These are phyloP conservation scores for Rhodotorula babjevae DNA, from an alignment of 768 basidiomycete genomes.

Conservation along the genomic window DNA sequence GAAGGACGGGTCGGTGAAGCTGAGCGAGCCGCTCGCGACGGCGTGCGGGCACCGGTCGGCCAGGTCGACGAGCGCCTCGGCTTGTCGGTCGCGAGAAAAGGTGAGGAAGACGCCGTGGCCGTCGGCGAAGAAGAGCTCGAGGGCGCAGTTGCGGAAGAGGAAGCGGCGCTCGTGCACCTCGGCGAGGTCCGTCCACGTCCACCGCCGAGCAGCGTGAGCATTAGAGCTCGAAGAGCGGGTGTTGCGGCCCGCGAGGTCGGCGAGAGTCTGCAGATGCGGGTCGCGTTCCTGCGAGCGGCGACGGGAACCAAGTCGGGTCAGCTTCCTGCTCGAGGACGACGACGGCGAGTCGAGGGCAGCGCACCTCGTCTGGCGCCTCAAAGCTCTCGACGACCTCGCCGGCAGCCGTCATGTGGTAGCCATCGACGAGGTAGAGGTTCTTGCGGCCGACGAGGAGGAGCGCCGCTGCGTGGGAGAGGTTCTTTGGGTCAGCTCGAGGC, in stretches of 20 bases:
- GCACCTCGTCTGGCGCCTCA: conserved; percentile 73
- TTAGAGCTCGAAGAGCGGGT: conserved; percentile 43
- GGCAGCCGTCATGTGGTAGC: conserved; percentile 75
- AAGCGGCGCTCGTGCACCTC: conserved; percentile 76
- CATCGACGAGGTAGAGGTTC: conserved; percentile 85
- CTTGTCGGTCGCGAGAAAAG: conserved; percentile 65
- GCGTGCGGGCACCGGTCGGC: conserved; percentile 52
- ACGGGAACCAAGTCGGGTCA: too few species aligned
- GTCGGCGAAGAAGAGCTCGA: conserved; percentile 90
- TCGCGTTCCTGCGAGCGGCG: conserved; percentile 55
- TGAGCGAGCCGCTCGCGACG: conserved; percentile 54
- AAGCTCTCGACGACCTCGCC: conserved; percentile 83
- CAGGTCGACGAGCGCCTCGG: conserved; percentile 43
- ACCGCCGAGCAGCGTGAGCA: conserved; percentile 44
- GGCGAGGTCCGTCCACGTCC: conserved; percentile 73
- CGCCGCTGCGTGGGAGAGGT: conserved; percentile 67
- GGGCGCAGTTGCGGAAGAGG: conserved; percentile 60
- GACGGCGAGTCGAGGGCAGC: conserved; percentile 50
- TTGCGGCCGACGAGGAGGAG: conserved; percentile 78
- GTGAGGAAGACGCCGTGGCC: conserved; percentile 80
- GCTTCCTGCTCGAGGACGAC: conserved; percentile 56
- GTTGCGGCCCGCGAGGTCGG: conserved; percentile 16
- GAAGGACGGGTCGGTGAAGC: not conserved
- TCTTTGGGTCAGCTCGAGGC: too few species aligned
- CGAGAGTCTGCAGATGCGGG: conserved; percentile 60